phyloP scores from a whole-genome alignment of 305 asterid genomes.

The Fraxinus greggii region DNA sequence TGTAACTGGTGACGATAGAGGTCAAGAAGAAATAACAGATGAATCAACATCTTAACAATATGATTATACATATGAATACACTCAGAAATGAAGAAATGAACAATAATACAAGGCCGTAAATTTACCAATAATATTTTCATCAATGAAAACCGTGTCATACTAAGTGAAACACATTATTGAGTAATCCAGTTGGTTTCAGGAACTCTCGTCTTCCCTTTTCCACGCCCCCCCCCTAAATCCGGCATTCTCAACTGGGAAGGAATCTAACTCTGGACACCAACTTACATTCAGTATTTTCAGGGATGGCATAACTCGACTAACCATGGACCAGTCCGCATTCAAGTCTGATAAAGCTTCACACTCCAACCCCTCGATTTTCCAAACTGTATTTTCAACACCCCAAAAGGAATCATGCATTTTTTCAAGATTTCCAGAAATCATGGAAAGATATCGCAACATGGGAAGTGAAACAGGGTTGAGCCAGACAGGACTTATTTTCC shows the following conservation, averaged over 20 bases:
- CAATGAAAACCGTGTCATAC: neutral
- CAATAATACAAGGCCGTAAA: neutral
- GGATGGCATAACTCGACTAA: slow-evolving; percentile 33
- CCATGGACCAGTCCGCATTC: slow-evolving; percentile 28
- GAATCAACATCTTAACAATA: neutral
- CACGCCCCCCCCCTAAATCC: slow-evolving; percentile 38
- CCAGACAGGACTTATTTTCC: slow-evolving; percentile 34
- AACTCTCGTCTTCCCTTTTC: slow-evolving; percentile 25
- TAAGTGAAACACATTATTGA: neutral
- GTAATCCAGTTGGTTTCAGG: neutral
- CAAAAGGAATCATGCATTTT: slow-evolving; percentile 28
- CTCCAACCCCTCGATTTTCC: slow-evolving; percentile 36
- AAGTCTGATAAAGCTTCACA: slow-evolving; percentile 34
- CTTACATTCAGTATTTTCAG: slow-evolving; percentile 31
- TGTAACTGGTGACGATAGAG: neutral
- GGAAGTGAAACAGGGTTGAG: slow-evolving; percentile 33
- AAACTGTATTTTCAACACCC: slow-evolving; percentile 24
- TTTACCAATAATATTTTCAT: neutral
- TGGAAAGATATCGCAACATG: slow-evolving; percentile 27
- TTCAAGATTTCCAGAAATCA: slow-evolving; percentile 26
- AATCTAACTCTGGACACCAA: slow-evolving; percentile 37
- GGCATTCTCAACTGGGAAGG: slow-evolving; percentile 36
- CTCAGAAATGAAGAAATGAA: neutral
- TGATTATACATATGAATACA: neutral
- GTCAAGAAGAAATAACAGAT: neutral